Evolutionary conservation across 2,329 filamentous ascomycete species (phyloP).

Genomic region (Aspergillus sp.): DNA sequence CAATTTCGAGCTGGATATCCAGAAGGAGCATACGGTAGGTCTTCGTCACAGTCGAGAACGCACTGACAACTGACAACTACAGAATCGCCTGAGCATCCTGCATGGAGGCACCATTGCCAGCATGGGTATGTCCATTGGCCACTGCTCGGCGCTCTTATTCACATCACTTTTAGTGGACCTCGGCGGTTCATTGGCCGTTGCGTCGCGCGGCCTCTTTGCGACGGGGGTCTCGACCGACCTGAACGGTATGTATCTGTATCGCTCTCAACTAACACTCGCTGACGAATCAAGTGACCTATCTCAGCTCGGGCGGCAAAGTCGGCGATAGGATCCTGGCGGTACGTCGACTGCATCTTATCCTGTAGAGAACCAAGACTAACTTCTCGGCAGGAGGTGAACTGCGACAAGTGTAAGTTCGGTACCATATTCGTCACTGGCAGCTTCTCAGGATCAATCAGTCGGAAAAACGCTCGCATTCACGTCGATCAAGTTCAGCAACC

Average conservation of each 20-base stretch:
- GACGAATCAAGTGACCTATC: constrained; percentile 46
- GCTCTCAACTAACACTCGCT: constrained; percentile 4
- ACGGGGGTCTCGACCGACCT: constrained; percentile 60
- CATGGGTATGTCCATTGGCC: constrained; percentile 34
- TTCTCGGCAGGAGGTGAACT: constrained; percentile 44
- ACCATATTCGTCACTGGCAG: neutral
- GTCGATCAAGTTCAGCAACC: constrained; percentile 52
- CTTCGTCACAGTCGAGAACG: neutral
- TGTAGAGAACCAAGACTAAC: constrained; percentile 16
- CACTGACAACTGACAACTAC: constrained; percentile 4
- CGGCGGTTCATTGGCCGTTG: constrained; percentile 57
- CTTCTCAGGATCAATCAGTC: too few relatives aligned
- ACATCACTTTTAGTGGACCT: constrained; percentile 45
- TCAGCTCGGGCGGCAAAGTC: constrained; percentile 54
- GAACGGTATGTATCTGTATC: constrained; percentile 44
- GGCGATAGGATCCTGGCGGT: constrained; percentile 50
- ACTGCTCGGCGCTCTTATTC: too few relatives aligned
- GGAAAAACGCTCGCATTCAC: constrained; percentile 59
- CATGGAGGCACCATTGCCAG: constrained; percentile 60
- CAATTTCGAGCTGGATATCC: constrained; percentile 55
- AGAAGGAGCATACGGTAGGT: constrained; percentile 55
- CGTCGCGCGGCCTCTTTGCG: constrained; percentile 54
- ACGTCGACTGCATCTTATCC: too few relatives aligned
- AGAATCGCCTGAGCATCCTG: constrained; percentile 58
- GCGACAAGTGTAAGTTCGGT: constrained; percentile 51